Conservation (phyloP, 176 grass and related monocot species). For the Raddia guianensis region DNA sequence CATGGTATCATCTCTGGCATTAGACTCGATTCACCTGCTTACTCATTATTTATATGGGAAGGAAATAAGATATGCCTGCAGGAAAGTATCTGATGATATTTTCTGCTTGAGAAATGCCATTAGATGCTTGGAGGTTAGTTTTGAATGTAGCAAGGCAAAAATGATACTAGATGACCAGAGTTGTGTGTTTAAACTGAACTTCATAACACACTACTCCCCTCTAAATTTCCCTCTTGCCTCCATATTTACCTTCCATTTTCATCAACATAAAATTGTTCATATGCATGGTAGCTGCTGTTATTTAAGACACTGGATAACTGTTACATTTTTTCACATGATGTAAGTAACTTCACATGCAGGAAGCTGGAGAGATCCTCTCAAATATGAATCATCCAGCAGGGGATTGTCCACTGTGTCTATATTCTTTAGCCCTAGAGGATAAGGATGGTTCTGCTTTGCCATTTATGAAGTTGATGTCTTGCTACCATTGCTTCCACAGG, state of each 20-base stretch:
- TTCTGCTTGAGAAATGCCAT: conserved; percentile 9
- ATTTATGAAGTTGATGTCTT: conserved; percentile 99
- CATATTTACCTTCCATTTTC: neutral
- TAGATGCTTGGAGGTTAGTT: neutral
- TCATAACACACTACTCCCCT: neutral
- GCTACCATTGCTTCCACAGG: conserved; percentile 98
- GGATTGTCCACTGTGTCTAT: conserved; percentile 91
- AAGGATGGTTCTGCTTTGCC: conserved; percentile 53
- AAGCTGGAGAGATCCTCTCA: conserved; percentile 83
- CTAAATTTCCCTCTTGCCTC: neutral
- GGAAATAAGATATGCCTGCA: conserved; percentile 1
- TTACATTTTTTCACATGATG: conserved; percentile 21
- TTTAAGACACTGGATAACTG: neutral
- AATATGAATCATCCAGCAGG: conserved; percentile 97
- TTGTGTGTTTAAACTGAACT: neutral
- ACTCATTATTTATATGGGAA: neutral
- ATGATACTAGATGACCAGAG: neutral
- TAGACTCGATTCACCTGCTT: neutral
- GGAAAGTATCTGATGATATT: conserved; percentile 24
- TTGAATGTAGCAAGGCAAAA: neutral
- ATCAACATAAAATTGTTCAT: neutral
- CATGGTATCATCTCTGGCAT: neutral
- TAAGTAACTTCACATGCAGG: conserved; percentile 57
- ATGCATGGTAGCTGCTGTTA: neutral
- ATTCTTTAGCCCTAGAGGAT: conserved; percentile 69